A percentile compares a stretch with the other conserved stretches of the same genome.
Conservation (phyloP, 352 stramenopile species). For the Thraustochytrium striatum region DNA sequence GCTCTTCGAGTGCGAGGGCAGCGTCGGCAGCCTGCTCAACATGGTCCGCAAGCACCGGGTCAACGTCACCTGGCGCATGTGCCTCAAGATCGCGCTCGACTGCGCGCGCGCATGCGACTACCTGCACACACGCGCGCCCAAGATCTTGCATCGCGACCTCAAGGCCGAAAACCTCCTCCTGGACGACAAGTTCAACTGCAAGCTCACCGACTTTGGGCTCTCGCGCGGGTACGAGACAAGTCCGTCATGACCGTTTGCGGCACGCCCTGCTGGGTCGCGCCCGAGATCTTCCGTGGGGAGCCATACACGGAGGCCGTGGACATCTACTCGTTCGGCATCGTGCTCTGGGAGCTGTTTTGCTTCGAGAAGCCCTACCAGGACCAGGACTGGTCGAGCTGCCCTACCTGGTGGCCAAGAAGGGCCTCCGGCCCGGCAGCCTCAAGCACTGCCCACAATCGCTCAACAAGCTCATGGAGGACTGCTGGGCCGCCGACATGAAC, state of each 20-base stretch:
- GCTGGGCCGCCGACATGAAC: slow-evolving; percentile 68
- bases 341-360: slow-evolving; percentile 62
- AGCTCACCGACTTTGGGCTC: slow-evolving; percentile 79
- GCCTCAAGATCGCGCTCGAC: slow-evolving; percentile 73
- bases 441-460: slow-evolving; percentile 52
- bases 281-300: slow-evolving; percentile 76
- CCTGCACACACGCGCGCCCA: slow-evolving; percentile 73
- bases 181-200: slow-evolving; percentile 98
- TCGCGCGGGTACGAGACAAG: slow-evolving; percentile 65
- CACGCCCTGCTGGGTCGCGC: slow-evolving; percentile 73
- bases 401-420: slow-evolving; percentile 48
- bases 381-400: slow-evolving; percentile 48
- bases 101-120: slow-evolving; percentile 78
- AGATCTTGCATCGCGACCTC: slow-evolving; percentile 96
- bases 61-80: slow-evolving; percentile 49
- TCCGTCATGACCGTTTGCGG: slow-evolving; percentile 69
- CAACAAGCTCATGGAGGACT: slow-evolving; percentile 59
- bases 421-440: slow-evolving; percentile 35
- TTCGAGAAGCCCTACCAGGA: slow-evolving; percentile 54
- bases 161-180: slow-evolving; percentile 96
- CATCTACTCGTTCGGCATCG: slow-evolving; percentile 77
- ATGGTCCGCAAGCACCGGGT: slow-evolving; percentile 43
- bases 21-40: slow-evolving; percentile 42
- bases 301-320: slow-evolving; percentile 78
- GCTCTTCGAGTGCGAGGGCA: slow-evolving; percentile 53